Conservation (phyloP, 371 early-diverging fungal genomes). For the Mucor irregularis region DNA sequence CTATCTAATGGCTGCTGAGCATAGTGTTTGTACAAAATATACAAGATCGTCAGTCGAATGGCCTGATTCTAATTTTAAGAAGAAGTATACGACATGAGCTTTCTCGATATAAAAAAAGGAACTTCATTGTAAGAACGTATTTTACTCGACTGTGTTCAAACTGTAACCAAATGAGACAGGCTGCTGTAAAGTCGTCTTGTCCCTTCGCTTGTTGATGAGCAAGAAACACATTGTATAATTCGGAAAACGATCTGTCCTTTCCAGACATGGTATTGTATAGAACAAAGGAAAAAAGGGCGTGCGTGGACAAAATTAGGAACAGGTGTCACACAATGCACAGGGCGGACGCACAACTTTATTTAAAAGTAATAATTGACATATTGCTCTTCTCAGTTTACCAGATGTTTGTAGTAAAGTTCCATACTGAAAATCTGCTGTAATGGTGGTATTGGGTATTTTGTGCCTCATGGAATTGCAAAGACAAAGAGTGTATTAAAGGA, state of each 20-base stretch:
- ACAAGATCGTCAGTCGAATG: constrained; percentile 34
- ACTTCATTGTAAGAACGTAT: no score
- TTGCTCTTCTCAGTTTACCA: no score
- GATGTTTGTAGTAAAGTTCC: no score
- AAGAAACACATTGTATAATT: constrained; percentile 7
- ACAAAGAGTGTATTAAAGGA: no score
- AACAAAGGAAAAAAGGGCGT: not conserved
- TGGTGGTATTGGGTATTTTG: no score
- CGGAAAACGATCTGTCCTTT: constrained; percentile 6
- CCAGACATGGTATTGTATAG: not conserved
- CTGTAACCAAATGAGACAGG: constrained; percentile 12
- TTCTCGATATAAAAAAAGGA: not conserved
- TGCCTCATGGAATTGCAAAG: no score
- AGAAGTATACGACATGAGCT: not conserved
- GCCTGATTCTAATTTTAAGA: constrained; percentile 16
- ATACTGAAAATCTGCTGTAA: no score
- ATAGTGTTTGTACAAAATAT: constrained; percentile 41
- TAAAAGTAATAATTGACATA: no score
- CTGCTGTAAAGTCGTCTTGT: constrained; percentile 17
- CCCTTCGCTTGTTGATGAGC: not conserved
- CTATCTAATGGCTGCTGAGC: constrained; percentile 24
- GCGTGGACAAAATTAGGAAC: no score
- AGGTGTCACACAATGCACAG: no score
- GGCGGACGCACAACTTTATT: no score
- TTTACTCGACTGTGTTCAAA: constrained; percentile 19